Percentiles rank a stretch among this genome's conserved stretches.
Conservation (phyloP, 371 early-diverging fungal species). For the Mortierella sp. region DNA sequence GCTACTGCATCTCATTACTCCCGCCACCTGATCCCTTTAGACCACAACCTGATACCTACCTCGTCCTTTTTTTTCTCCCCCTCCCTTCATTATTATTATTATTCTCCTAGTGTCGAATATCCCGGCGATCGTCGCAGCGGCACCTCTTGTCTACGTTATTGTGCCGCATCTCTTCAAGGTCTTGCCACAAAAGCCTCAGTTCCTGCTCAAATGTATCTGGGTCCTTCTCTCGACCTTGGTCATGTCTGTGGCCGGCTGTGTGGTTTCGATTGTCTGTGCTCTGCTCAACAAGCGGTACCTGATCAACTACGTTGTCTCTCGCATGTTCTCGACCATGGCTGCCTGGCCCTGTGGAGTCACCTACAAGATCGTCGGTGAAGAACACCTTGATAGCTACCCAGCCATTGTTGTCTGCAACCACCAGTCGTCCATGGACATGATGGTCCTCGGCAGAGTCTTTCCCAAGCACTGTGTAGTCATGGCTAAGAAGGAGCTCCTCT, state of each 20-base stretch:
- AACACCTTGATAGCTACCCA: slow-evolving; percentile 65
- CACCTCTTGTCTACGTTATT: slow-evolving; percentile 18
- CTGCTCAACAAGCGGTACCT: slow-evolving; percentile 52
- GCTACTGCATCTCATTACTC: no score
- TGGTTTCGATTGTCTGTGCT: slow-evolving; percentile 46
- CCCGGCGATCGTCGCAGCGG: slow-evolving; percentile 2
- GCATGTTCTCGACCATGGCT: slow-evolving; percentile 61
- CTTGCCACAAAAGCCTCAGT: slow-evolving; percentile 40
- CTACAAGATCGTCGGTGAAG: slow-evolving; percentile 70
- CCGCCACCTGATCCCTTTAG: no score
- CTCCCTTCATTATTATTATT: no score
- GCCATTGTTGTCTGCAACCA: slow-evolving; percentile 88
- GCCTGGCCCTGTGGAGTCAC: slow-evolving; percentile 64
- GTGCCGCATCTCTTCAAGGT: slow-evolving; percentile 32
- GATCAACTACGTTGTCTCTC: slow-evolving; percentile 72
- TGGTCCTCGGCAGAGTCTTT: slow-evolving; percentile 76
- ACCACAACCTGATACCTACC: no score
- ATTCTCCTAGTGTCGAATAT: no score
- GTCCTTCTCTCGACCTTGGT: slow-evolving; percentile 29
- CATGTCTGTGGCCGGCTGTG: slow-evolving; percentile 49
- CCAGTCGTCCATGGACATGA: slow-evolving; percentile 86
- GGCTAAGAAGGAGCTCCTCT: slow-evolving; percentile 85
- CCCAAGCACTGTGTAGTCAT: slow-evolving; percentile 79
- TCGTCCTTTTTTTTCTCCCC: no score
- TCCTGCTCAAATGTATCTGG: slow-evolving; percentile 30